Conservation (phyloP, 176 grass and related monocot species). For the Miscanthus lutarioriparius region DNA sequence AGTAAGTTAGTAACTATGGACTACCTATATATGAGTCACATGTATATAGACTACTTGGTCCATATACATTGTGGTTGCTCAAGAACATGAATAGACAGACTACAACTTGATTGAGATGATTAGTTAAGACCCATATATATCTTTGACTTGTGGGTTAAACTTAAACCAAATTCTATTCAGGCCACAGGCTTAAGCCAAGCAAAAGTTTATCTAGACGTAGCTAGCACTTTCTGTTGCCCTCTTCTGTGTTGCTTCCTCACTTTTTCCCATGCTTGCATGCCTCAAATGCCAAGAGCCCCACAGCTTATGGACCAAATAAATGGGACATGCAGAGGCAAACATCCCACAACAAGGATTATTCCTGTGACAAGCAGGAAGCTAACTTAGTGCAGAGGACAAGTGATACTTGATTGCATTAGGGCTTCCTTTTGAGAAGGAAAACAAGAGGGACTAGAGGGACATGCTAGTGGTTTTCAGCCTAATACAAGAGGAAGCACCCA, state of each 20-base stretch:
- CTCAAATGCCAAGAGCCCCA: constrained; percentile 23
- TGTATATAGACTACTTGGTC: too few species aligned
- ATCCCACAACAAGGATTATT: constrained; percentile 44
- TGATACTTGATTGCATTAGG: constrained; percentile 46
- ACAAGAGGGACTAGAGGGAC: too few species aligned
- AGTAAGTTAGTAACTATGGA: too few species aligned
- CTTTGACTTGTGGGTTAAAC: background rate
- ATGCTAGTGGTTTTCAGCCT: constrained; percentile 25
- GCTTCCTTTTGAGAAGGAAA: constrained; percentile 84
- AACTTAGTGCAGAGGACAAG: constrained; percentile 73
- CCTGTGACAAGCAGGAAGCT: constrained; percentile 75
- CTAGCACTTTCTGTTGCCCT: background rate
- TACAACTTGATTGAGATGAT: background rate
- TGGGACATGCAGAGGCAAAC: constrained; percentile 38
- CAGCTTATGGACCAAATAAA: constrained; percentile 21
- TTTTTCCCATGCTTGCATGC: constrained; percentile 31
- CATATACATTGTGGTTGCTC: too few species aligned
- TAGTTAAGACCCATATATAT: background rate
- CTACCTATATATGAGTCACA: too few species aligned
- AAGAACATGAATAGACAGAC: background rate
- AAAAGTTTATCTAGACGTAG: too few species aligned
- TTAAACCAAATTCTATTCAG: constrained; percentile 9
- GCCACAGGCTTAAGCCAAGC: background rate
- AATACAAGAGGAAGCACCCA: constrained; percentile 93
- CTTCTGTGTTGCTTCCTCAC: constrained; percentile 8